Evolutionary conservation across 164 flowering plant genomes (phyloP), one percentile per base, ranked within the genome.

Genomic region (Saururus chinensis): DNA sequence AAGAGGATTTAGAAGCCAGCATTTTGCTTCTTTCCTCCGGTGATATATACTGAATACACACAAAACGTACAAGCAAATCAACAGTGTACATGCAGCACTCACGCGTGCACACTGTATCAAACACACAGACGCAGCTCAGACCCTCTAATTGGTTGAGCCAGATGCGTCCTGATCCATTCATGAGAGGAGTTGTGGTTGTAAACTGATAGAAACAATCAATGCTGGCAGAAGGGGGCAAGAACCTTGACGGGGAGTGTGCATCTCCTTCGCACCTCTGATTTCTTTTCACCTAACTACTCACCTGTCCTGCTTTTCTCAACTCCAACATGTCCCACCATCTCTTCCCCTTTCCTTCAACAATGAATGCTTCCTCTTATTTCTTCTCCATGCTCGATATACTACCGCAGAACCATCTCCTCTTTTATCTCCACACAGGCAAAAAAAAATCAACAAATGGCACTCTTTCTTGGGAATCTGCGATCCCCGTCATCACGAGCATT

Each of bases 391-490:
- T 64, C 80, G 82, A 73, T 75, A 54, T 54, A 56, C 62, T 51
- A 24, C 40, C 41, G 56, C 66, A 65, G 42, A 45, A 12, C 65
- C 42, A 51, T 40, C 40, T 19, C 40, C 60, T 48, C 58, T 60
- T 64, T 66, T 68, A 60, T 19, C 72, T 57, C 81, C 65, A 68
- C 19, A 45, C 49, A 45, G 11, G 53, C n/a, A 63, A 57, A 51
- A 65, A 40, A 40, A 68, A 71, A 60, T 58, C 63, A 62, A 68
- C 67, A 78, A 68, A 74, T 64, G 74, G 79, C 77, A 67, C 74
- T 62, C 83, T n/a, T n/a, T 87, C 84, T 85, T 75, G 96, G 96
- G 96, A 89, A 87, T 85, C 92, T 68, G 95, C 92, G 49, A 54
- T 41, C 63, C 66, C 63, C 51, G 62, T 41, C 61, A 63, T 42